A percentile compares a stretch with the other conserved stretches of the same genome.
These are phyloP conservation scores for Sporothrix sp. DNA, from an alignment of 2,329 filamentous ascomycete species.

Conservation along the genomic window DNA sequence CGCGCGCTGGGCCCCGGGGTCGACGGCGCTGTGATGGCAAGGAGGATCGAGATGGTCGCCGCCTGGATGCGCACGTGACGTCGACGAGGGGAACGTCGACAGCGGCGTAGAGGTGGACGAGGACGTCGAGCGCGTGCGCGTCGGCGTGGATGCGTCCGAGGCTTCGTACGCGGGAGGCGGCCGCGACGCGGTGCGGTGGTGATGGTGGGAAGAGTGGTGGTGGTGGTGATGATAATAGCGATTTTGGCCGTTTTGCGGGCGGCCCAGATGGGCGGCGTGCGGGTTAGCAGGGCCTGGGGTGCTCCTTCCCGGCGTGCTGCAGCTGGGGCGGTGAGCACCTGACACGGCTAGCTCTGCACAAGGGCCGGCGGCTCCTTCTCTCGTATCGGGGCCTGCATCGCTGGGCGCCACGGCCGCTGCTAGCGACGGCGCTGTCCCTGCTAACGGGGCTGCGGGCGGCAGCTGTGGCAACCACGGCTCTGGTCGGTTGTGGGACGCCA, in stretches of 20 bases:
- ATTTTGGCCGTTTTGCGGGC: conserved; percentile 2
- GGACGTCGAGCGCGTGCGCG: conserved; percentile 8
- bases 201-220: background rate
- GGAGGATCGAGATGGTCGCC: background rate
- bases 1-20: background rate
- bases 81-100: conserved; percentile 13
- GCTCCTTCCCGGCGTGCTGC: background rate
- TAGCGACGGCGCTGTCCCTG: background rate
- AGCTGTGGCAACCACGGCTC: conserved; percentile 2
- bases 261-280: too few species aligned
- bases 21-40: background rate
- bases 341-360: conserved; percentile 4
- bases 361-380: conserved; percentile 1
- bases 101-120: conserved; percentile 11
- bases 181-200: background rate
- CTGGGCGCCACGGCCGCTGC: background rate
- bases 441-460: background rate
- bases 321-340: background rate
- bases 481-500: conserved; percentile 4
- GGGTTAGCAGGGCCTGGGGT: background rate
- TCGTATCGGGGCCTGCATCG: background rate
- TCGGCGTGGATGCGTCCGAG: conserved; percentile 12
- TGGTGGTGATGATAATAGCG: background rate
- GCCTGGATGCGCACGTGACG: background rate
- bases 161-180: background rate